Evolutionary conservation across 371 early-diverging fungal genomes (phyloP).

Genomic region (Apophysomyces trapeziformis): DNA sequence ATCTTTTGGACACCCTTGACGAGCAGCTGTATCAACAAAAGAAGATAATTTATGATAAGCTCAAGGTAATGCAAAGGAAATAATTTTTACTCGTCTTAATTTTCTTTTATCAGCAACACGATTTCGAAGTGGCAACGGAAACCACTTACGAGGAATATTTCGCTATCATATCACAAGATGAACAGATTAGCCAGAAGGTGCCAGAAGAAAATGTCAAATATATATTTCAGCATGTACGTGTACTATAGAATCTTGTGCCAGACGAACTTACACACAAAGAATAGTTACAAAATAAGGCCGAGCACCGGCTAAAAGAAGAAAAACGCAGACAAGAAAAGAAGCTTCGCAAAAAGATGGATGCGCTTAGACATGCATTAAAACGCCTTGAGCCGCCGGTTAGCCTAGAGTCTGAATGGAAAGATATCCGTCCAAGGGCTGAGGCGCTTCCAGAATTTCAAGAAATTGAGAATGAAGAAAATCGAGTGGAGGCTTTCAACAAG

Average conservation of each 20-base stretch:
- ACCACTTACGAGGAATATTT: constrained; percentile 58
- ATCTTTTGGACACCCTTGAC: constrained; percentile 80
- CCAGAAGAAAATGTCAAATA: constrained; percentile 44
- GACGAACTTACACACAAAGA: background rate
- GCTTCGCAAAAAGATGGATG: constrained; percentile 73
- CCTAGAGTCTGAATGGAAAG: constrained; percentile 71
- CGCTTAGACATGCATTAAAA: constrained; percentile 73
- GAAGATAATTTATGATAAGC: constrained; percentile 64
- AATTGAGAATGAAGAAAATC: constrained; percentile 65
- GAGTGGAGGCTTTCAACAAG: constrained; percentile 79
- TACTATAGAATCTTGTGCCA: background rate
- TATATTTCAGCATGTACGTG: constrained; percentile 31
- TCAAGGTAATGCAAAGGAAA: constrained; percentile 41
- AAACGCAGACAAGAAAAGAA: constrained; percentile 72
- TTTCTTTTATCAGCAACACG: constrained; percentile 26
- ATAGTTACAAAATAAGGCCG: constrained; percentile 60
- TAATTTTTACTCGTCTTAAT: background rate
- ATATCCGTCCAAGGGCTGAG: constrained; percentile 59
- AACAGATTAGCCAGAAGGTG: constrained; percentile 26
- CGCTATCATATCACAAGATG: constrained; percentile 31
- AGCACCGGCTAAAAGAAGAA: constrained; percentile 71
- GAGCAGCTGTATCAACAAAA: constrained; percentile 75
- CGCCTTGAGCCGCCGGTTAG: constrained; percentile 64
- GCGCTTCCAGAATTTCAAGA: constrained; percentile 63
- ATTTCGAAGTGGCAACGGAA: constrained; percentile 56